Base-by-base conservation (phyloP, 805 yeast genomes). In the Pichia pseudocactophila region DNA sequence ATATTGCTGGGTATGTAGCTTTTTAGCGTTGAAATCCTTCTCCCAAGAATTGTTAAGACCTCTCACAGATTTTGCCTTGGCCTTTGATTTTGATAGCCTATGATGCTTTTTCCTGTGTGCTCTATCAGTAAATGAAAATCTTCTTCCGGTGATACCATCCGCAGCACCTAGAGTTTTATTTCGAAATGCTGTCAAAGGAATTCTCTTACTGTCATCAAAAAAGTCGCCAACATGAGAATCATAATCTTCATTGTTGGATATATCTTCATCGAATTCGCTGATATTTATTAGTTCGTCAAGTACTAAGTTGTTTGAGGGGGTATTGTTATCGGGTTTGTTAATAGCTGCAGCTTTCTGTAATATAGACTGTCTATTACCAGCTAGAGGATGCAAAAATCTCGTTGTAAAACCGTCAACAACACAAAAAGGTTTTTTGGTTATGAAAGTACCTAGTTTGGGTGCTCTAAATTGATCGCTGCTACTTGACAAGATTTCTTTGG, bases 341-440 rank as follows among this genome's bases (percentile, higher is more conserved):
- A 30, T 17, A 15, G 41, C 15, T 8, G 43, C 43, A 20, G 57
- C 61, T 36, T 54, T 56, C 42, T 53, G 45, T 16, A 54, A 50
- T 0, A 57, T 50, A 1, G 57, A 52, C 37, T 54, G 44, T 32
- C 50, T 55, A 40, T 52, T 28, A 12, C 31, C 60, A 34, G 53
- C 54, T 17, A 47, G 27, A 1, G 83, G 82, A 49, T 76, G 66
- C 48, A 90, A 66, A 2, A 95, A 82, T 42, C 96, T 72, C 0
- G 97, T 92, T 0, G 95, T 80, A 26, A 86, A 71, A 5, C 98
- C 98, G 59, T 90, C 97, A 55, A 90, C 90, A 45, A 90, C 87
- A 18, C 96, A 94, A 61, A 84, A 87, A 1, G 96, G 96, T 53
- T 86, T 80, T 26, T 35, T 47, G 6, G 94, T 81, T 30, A 82